Evolutionary conservation across 192 early-diverging fungal species (phyloP).

Genomic region (Rhizophagus clarus): DNA sequence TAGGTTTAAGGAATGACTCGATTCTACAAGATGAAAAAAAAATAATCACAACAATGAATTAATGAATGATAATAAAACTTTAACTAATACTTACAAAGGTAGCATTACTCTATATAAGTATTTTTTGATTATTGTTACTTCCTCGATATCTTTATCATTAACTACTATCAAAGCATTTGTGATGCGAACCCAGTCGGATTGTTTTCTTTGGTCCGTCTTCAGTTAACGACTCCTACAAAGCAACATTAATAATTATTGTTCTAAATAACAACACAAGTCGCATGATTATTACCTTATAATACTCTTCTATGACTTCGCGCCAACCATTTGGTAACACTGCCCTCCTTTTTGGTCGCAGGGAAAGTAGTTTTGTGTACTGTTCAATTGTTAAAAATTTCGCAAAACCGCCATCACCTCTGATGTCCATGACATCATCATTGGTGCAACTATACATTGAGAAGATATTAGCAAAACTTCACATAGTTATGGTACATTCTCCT

Average conservation of each 20-base stretch:
- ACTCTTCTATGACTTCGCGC: neutral
- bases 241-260: too few species aligned
- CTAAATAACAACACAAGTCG: neutral
- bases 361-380: slow-evolving; percentile 12
- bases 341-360: neutral
- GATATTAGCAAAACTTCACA: too few species aligned
- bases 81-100: slow-evolving; percentile 3
- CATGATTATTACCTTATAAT: slow-evolving; percentile 20
- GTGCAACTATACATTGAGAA: slow-evolving; percentile 24
- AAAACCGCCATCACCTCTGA: neutral
- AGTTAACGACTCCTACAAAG: slow-evolving; percentile 4
- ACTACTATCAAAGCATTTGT: neutral
- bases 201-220: neutral
- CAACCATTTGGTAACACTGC: slow-evolving; percentile 7
- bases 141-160: neutral
- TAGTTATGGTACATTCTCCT: too few species aligned
- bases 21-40: slow-evolving; percentile 17
- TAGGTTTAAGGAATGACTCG: slow-evolving; percentile 14
- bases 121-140: neutral
- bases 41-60: slow-evolving; percentile 5
- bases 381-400: neutral
- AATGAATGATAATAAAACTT: slow-evolving; percentile 3
- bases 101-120: slow-evolving; percentile 28
- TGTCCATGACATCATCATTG: slow-evolving; percentile 30
- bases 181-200: neutral